phyloP scores from a whole-genome alignment of 202 grass and related monocot genomes.

The Bolboschoenoplectus hybrid region DNA sequence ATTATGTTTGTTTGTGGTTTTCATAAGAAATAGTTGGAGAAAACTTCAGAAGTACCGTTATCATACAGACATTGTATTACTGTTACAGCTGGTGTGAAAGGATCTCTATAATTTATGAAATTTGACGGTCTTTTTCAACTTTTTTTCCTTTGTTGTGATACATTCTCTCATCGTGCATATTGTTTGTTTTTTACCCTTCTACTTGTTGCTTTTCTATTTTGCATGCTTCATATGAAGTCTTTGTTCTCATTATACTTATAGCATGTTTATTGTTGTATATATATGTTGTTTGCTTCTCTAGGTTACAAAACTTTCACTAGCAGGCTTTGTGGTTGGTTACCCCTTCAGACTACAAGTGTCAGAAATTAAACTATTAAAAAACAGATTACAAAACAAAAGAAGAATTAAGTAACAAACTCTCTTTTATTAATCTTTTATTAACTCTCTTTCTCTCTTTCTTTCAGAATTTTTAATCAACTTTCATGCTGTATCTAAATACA shows the following conservation, averaged over 20 bases:
- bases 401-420: no score
- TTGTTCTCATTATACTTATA: slow-evolving; percentile 1
- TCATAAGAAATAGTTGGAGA: neutral
- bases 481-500: no score
- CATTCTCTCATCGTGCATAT: slow-evolving; percentile 37
- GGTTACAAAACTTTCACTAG: slow-evolving; percentile 59
- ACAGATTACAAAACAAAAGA: no score
- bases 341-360: slow-evolving; percentile 72
- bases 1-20: slow-evolving; percentile 19
- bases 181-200: neutral
- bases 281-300: slow-evolving; percentile 39
- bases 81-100: neutral
- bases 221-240: neutral
- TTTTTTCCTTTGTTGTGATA: slow-evolving; percentile 39
- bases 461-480: no score
- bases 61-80: neutral
- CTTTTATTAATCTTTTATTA: no score
- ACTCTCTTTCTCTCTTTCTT: no score
- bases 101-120: slow-evolving; percentile 30
- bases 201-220: neutral
- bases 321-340: slow-evolving; percentile 67
- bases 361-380: no score
- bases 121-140: neutral
- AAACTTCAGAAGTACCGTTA: slow-evolving; percentile 18
- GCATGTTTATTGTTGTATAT: neutral